Percentiles rank a stretch among this genome's conserved stretches.
Conservation (phyloP, 805 yeast genomes). For the Ogataea degrootiae region DNA sequence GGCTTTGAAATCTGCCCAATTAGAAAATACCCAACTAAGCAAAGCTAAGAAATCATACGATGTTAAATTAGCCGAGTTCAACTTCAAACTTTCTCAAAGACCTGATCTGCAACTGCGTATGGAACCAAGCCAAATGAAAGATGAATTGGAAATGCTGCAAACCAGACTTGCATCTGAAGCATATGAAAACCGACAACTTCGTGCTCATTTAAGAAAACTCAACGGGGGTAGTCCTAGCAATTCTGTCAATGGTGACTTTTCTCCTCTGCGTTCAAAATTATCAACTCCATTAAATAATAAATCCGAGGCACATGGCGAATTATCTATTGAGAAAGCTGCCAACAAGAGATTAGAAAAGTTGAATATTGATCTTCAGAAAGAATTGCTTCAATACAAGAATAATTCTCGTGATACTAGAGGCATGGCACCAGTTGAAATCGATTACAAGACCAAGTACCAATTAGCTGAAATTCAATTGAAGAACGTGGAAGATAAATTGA, state of each 20-base stretch:
- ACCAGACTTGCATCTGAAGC: conserved; percentile 63
- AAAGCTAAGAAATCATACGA: conserved; percentile 29
- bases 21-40: conserved; percentile 31
- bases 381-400: conserved; percentile 29
- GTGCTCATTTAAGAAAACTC: conserved; percentile 37
- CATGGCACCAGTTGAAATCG: conserved; percentile 29
- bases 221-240: conserved; percentile 6
- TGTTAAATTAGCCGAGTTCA: conserved; percentile 29
- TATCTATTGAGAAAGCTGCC: conserved; percentile 26
- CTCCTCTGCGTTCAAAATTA: not conserved
- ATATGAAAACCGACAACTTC: conserved; percentile 48
- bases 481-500: conserved; percentile 33
- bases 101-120: conserved; percentile 12
- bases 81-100: conserved; percentile 25
- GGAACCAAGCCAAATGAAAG: conserved; percentile 31
- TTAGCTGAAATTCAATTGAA: conserved; percentile 41
- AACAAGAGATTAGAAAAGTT: conserved; percentile 28
- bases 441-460: conserved; percentile 42
- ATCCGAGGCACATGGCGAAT: conserved; percentile 9
- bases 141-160: conserved; percentile 57
- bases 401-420: conserved; percentile 31
- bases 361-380: conserved; percentile 31
- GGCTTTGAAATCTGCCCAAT: conserved; percentile 25
- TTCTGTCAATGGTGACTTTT: not conserved
- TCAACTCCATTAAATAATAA: conserved; percentile 1